Evolutionary conservation across 768 basidiomycete species (phyloP).

Genomic region (Lactarius vividus): DNA sequence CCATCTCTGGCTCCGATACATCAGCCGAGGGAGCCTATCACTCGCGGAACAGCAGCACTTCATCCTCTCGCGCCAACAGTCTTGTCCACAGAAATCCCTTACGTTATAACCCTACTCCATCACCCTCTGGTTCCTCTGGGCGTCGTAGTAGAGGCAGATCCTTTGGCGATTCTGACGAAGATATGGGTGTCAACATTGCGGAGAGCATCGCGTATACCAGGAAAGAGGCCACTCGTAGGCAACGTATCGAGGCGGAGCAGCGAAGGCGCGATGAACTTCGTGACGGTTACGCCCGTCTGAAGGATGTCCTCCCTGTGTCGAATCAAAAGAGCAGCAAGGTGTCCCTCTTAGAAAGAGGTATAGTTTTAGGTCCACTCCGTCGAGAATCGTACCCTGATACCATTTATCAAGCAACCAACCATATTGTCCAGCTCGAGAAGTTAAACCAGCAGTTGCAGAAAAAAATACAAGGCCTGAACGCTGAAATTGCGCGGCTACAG

Average conservation of each 20-base stretch:
- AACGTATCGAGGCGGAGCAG: constrained; percentile 89
- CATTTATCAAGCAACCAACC: constrained; percentile 61
- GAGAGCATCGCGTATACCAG: constrained; percentile 74
- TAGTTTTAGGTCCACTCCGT: constrained; percentile 20
- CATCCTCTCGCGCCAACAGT: constrained; percentile 71
- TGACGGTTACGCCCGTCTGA: constrained; percentile 85
- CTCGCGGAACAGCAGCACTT: constrained; percentile 74
- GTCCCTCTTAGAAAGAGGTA: constrained; percentile 83
- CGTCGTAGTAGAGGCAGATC: constrained; percentile 66
- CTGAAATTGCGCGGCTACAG: constrained; percentile 68
- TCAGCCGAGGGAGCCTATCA: constrained; percentile 70
- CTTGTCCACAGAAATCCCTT: constrained; percentile 68
- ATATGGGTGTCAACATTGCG: constrained; percentile 62
- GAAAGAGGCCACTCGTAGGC: constrained; percentile 81
- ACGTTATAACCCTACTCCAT: constrained; percentile 81
- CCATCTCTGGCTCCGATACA: constrained; percentile 86
- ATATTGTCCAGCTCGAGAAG: constrained; percentile 71
- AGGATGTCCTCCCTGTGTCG: constrained; percentile 80
- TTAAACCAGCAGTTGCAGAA: constrained; percentile 68
- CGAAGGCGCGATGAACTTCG: constrained; percentile 83
- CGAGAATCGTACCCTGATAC: constrained; percentile 8
- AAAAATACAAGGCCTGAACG: constrained; percentile 62
- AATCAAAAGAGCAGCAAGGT: constrained; percentile 93
- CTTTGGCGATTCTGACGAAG: constrained; percentile 64
- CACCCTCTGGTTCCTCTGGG: constrained; percentile 69